Percentiles rank a stretch among this genome's conserved stretches.
Conservation (phyloP, 495 filamentous ascomycete genomes). For the Penicillium canariense region DNA sequence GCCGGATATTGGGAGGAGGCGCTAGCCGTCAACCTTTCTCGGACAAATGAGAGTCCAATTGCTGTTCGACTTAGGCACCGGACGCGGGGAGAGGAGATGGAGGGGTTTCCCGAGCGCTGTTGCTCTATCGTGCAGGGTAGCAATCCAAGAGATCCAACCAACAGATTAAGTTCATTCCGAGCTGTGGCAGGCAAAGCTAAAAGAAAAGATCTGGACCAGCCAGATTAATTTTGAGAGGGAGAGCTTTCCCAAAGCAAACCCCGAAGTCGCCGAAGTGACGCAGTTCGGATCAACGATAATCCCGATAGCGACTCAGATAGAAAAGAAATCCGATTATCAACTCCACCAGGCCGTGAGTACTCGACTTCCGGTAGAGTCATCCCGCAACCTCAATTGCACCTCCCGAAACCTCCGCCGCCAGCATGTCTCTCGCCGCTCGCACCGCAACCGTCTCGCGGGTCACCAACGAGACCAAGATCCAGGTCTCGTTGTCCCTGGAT, state of each 20-base stretch:
- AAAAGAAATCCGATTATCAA: constrained; percentile 22
- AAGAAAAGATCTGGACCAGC: constrained; percentile 19
- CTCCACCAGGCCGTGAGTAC: not conserved
- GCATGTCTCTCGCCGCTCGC: constrained; percentile 49
- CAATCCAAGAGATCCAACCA: not conserved
- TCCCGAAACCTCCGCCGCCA: constrained; percentile 11
- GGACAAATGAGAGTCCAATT: too few relatives aligned
- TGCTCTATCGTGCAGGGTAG: too few relatives aligned
- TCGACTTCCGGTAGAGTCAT: not conserved
- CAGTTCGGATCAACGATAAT: constrained; percentile 30
- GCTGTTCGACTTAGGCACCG: too few relatives aligned
- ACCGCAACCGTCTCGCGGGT: constrained; percentile 74
- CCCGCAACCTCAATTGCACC: not conserved
- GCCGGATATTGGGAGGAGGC: too few relatives aligned
- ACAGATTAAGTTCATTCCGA: not conserved
- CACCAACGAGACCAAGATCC: constrained; percentile 97
- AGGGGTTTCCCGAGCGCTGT: too few relatives aligned
- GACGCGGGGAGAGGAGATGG: too few relatives aligned
- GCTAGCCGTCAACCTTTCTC: too few relatives aligned
- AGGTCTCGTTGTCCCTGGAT: constrained; percentile 86
- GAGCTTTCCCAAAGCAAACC: constrained; percentile 6
- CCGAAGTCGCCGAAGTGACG: constrained; percentile 5
- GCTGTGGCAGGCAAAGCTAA: not conserved
- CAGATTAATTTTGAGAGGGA: constrained; percentile 15
- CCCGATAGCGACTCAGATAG: constrained; percentile 25